phyloP scores from a whole-genome alignment of 306 rosid genomes.

The Dryas alaskensis region DNA sequence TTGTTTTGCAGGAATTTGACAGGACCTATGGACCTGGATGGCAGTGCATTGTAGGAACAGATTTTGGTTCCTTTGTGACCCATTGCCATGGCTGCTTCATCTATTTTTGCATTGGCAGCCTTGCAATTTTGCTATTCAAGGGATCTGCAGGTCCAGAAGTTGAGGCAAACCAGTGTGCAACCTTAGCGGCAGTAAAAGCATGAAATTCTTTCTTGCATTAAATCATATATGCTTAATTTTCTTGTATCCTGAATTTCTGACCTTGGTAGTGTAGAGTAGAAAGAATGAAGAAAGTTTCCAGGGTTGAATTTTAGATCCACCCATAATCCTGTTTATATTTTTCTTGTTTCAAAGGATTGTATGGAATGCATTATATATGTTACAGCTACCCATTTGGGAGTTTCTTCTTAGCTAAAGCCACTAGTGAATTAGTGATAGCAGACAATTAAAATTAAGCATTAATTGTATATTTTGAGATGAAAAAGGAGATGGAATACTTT shows the following conservation, averaged over 20 bases:
- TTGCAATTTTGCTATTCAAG: constrained; percentile 73
- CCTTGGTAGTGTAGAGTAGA: background rate
- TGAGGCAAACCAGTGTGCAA: constrained; percentile 45
- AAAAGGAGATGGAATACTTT: too few relatives aligned
- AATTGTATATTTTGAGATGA: too few relatives aligned
- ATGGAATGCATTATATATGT: background rate
- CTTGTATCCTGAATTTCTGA: background rate
- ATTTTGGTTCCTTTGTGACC: constrained; percentile 90
- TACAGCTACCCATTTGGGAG: background rate
- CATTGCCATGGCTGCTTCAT: constrained; percentile 78
- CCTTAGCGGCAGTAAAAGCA: constrained; percentile 38
- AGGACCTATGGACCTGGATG: constrained; percentile 64
- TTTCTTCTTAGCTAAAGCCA: background rate
- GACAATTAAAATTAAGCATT: background rate
- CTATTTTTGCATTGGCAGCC: constrained; percentile 66
- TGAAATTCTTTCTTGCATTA: constrained; percentile 3
- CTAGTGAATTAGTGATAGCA: background rate
- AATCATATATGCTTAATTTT: background rate
- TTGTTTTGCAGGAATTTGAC: constrained; percentile 67
- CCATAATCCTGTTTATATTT: background rate
- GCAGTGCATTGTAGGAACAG: constrained; percentile 92
- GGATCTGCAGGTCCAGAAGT: constrained; percentile 55
- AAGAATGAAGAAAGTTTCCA: background rate
- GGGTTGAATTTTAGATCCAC: constrained; percentile 5
- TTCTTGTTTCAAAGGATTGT: background rate